Conservation (phyloP, 345 rosid genomes). For the Nasturtium officinale region DNA sequence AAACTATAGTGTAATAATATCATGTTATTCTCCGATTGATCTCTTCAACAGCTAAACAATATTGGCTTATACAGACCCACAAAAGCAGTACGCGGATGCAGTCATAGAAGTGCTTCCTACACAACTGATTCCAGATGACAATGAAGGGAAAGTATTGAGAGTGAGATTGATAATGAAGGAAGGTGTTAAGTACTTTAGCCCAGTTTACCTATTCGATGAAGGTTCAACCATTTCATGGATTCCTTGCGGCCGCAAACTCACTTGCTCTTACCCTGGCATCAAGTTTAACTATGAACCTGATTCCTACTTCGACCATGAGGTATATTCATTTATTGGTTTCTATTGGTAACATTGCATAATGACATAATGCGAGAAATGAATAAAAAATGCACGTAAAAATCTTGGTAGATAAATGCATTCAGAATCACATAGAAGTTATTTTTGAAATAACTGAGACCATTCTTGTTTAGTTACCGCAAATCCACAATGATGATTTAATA, state of each 20-base stretch:
- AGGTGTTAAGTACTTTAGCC: slow-evolving; percentile 83
- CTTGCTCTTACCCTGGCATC: slow-evolving; percentile 98
- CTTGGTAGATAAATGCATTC: not conserved
- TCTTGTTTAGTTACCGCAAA: not conserved
- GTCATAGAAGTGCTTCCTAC: slow-evolving; percentile 96
- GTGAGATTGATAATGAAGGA: slow-evolving; percentile 95
- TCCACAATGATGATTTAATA: not conserved
- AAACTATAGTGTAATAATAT: not conserved
- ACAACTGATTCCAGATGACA: slow-evolving; percentile 80
- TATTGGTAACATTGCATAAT: not conserved
- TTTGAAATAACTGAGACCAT: not conserved
- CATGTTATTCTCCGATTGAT: not conserved
- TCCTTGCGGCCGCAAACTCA: slow-evolving; percentile 96
- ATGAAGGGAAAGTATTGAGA: slow-evolving; percentile 90
- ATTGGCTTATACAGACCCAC: slow-evolving; percentile 67
- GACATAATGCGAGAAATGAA: not conserved
- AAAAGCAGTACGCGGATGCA: slow-evolving; percentile 92
- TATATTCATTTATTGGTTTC: slow-evolving; percentile 7
- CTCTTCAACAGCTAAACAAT: not conserved
- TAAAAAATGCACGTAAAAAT: not conserved
- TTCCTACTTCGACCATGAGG: slow-evolving; percentile 83
- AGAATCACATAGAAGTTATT: too few relatives aligned
- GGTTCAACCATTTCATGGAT: slow-evolving; percentile 93
- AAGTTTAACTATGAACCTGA: slow-evolving; percentile 85
- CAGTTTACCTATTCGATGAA: slow-evolving; percentile 92